Evolutionary conservation across 2,329 filamentous ascomycete genomes (phyloP), one percentile per base, ranked within the genome.

Genomic region (Fusarium dimerum): DNA sequence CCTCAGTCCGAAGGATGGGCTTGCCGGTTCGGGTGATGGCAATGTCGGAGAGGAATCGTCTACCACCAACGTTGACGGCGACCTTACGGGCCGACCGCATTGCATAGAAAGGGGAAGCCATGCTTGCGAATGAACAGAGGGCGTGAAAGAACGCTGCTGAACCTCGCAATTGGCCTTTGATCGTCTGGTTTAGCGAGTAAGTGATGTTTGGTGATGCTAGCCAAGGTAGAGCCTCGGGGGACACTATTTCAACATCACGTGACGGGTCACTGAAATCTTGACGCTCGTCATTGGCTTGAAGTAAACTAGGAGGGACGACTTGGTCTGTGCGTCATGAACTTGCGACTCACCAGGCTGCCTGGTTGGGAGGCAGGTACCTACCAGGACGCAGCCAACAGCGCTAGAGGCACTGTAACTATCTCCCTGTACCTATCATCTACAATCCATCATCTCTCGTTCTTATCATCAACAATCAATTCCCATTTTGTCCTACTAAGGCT

Each of bases 11-110:
- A 69, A 97, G 78, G 66, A 97, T 92, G 57, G 94, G 93, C 81
- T 96, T 97, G 74, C 94, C 94, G 52, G 94, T 99, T 68, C 94
- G 84, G 57, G 93, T 96, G 70, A 99, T 96, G 68, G 89, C 81
- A 69, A 99, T 83, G 79, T 99, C 94, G 71, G 91, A 89, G 63
- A 87, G 68, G 58, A 73, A 73, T 71, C 80, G 79, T 68, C 77
- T 78, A 66, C 78, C 76, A 65, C 76, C 67, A 62, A 78, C 66
- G 66, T 75, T 75, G 68, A 73, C 74, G 61, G 73, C 71, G 61
- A 76, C 68, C 67, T 71, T 76, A 64, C 75, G 74, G 64, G 78
- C 75, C 60, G 78, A 76, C 74, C 82, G 82, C 73, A 77, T 74
- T 61, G 80, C 78, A 72, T 78, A 73, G 63, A 82, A 77, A 71